A percentile compares a stretch with the other conserved stretches of the same genome.
These are phyloP conservation scores for Neurospora sp. DNA, from an alignment of 495 filamentous ascomycete species.

Conservation along the genomic window DNA sequence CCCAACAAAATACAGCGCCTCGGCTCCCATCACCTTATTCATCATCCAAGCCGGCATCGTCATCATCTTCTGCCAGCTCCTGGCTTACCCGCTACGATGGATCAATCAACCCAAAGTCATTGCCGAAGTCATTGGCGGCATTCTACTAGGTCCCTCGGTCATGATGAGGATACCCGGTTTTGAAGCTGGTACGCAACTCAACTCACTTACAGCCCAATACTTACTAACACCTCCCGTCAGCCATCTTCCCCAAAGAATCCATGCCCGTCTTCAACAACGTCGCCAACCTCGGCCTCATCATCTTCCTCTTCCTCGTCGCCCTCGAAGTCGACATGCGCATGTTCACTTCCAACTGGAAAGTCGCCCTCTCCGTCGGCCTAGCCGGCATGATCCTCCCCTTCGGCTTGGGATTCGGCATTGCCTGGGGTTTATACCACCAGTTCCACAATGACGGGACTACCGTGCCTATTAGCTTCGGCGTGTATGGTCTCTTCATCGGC, in stretches of 20 bases:
- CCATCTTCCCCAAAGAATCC: slow-evolving; percentile 67
- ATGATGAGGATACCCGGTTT: slow-evolving; percentile 80
- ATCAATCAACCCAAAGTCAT: slow-evolving; percentile 89
- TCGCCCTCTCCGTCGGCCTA: slow-evolving; percentile 71
- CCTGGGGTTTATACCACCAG: slow-evolving; percentile 74
- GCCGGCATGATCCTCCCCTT: slow-evolving; percentile 82
- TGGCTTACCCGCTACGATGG: slow-evolving; percentile 67
- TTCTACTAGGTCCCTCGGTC: slow-evolving; percentile 80
- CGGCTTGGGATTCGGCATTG: slow-evolving; percentile 58
- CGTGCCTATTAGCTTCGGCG: slow-evolving; percentile 57
- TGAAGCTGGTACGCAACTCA: slow-evolving; percentile 46
- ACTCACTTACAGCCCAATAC: slow-evolving; percentile 24
- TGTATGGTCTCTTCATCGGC: slow-evolving; percentile 87
- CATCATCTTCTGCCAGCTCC: slow-evolving; percentile 75
- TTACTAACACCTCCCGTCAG: neutral
- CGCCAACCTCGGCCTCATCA: slow-evolving; percentile 79
- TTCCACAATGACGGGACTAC: slow-evolving; percentile 59
- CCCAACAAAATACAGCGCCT: slow-evolving; percentile 58
- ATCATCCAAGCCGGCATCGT: slow-evolving; percentile 94
- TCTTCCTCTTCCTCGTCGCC: slow-evolving; percentile 89
- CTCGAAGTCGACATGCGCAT: slow-evolving; percentile 88
- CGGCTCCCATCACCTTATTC: slow-evolving; percentile 84
- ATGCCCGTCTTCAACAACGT: slow-evolving; percentile 70
- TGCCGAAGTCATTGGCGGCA: slow-evolving; percentile 89
- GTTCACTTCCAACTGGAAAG: slow-evolving; percentile 75